Conservation (phyloP, 768 basidiomycete species). For the Rhodotorula taiwanensis region DNA sequence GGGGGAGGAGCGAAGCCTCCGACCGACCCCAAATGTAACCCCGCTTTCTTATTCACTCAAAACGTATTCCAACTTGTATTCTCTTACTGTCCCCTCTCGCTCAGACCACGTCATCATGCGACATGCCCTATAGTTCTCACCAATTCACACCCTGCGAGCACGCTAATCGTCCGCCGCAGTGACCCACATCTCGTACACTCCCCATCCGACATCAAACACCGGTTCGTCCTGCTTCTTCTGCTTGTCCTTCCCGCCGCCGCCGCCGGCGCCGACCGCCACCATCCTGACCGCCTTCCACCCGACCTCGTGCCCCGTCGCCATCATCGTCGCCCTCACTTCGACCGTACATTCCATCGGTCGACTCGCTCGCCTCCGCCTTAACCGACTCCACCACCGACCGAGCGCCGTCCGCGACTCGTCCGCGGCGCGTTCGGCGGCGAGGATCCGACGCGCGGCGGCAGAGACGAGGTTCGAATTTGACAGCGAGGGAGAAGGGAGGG, state of each 20-base stretch:
- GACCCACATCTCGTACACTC: conserved; percentile 14
- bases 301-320: not conserved
- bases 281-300: not conserved
- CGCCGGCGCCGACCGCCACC: not conserved
- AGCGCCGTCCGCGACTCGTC: not conserved
- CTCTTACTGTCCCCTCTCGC: no score
- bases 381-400: conserved; percentile 4
- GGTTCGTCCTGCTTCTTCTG: not conserved
- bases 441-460: not conserved
- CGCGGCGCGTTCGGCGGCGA: not conserved
- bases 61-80: no score
- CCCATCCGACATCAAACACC: conserved; percentile 8
- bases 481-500: conserved; percentile 17
- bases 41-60: not conserved
- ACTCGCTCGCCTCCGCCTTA: not conserved
- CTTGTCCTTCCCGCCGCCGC: not conserved
- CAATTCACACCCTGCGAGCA: no score
- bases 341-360: conserved; percentile 4
- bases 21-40: no score
- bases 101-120: no score
- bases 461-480: conserved; percentile 14
- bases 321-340: not conserved
- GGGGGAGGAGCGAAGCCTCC: no score
- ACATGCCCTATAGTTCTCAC: no score
- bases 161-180: not conserved